A percentile compares a stretch with the other conserved stretches of the same genome.
Conservation (phyloP, 2,329 filamentous ascomycete species). For the Tolypocladium tundrense region DNA sequence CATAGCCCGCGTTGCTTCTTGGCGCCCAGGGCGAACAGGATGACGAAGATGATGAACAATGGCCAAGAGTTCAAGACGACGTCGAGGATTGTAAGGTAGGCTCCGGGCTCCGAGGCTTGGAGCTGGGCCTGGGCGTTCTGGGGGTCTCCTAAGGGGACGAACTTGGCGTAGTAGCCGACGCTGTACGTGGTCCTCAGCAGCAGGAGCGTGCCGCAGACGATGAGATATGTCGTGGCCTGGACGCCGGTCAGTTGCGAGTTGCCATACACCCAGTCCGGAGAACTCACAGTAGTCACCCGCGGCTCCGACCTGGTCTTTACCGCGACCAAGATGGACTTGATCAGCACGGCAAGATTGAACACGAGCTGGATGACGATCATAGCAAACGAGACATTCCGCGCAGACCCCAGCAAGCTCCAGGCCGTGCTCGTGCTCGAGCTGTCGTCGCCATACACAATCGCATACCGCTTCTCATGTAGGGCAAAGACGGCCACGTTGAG, state of each 20-base stretch:
- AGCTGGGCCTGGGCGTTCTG: background rate
- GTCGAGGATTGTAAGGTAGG: conserved; percentile 10
- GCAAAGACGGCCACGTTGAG: conserved; percentile 9
- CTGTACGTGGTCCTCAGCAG: conserved; percentile 13
- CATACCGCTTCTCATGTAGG: conserved; percentile 8
- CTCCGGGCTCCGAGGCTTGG: background rate
- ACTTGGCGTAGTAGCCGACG: conserved; percentile 9
- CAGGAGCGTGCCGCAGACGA: conserved; percentile 13
- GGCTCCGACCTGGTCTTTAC: conserved; percentile 5
- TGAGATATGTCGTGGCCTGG: conserved; percentile 13
- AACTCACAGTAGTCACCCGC: conserved; percentile 8
- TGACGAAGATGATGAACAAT: conserved; percentile 12
- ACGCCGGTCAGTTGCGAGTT: too few species aligned
- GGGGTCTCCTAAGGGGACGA: conserved; percentile 3
- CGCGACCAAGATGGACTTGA: conserved; percentile 12
- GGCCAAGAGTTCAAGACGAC: conserved; percentile 14
- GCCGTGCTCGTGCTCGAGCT: background rate
- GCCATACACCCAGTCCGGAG: background rate
- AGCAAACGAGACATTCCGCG: conserved; percentile 5
- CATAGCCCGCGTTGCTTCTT: conserved; percentile 16
- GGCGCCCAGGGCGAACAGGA: conserved; percentile 16
- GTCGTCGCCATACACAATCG: background rate
- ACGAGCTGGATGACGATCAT: conserved; percentile 8
- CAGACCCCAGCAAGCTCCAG: background rate
- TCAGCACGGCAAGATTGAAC: conserved; percentile 7